Evolutionary conservation across 305 asterid genomes (phyloP), one percentile per base, ranked within the genome.

Genomic region (Fraxinus ornus): DNA sequence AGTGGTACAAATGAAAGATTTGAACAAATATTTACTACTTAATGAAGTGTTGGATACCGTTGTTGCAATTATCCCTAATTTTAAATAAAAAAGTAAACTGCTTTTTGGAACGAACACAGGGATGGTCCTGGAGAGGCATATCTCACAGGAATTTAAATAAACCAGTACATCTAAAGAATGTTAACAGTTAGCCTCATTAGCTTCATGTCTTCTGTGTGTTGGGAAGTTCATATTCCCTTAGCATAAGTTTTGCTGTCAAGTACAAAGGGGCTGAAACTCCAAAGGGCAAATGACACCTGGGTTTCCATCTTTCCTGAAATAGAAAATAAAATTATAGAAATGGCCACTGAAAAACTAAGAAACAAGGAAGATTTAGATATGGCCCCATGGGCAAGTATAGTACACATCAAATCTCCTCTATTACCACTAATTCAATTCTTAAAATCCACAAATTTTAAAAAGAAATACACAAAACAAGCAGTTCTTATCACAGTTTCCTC

Each of bases 401-500:
- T 84, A 84, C 87, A 80, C 66, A 77, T 84, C 35, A 55, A 77
- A 84, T 49, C 75, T 80, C 76, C 79, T 70, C 81, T 84, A 80
- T 66, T 52, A 52, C 75, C 49, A 44, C 76, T 60, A 57, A 78
- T 78, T 55, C 76, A 78, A 37, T 19, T 79, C 80, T 82, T 78
- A 78, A 89, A 86, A 86, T 84, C 91, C 15, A 84, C 57, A 75
- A 75, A 5, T 1, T 55, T 33, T 47, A 30, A 33, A 78, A 81
- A 81, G 68, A 80, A 75, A 41, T 41, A 41, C 52, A 41, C 52
- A 33, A 86, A 86, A 78, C 84, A 87, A 84, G 75, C 86, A 83
- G 85, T 86, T 83, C 39, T 66, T 28, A 82, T 78, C 81, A 77
- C 47, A 84, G 24, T 78, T 84, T 86, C 79, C 88, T 87, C 84